Percentiles rank a stretch among this genome's conserved stretches.
Conservation (phyloP, 148 eudicot species). For the Chenopodium formosanum region DNA sequence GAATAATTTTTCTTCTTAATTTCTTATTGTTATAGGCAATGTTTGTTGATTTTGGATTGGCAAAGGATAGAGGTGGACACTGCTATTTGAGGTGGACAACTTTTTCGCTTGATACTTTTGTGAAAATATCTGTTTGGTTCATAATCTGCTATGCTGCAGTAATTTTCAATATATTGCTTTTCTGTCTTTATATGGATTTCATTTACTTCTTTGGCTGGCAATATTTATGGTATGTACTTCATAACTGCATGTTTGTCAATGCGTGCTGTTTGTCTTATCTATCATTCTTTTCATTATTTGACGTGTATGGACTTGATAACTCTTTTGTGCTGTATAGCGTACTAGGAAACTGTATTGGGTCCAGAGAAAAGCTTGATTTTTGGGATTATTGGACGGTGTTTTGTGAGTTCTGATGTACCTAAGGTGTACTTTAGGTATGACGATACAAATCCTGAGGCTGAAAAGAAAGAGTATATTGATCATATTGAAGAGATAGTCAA, state of each 20-base stretch:
- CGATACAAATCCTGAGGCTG: slow-evolving; percentile 99
- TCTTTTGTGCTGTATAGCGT: background rate
- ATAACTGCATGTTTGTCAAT: background rate
- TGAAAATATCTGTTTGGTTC: background rate
- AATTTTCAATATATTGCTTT: background rate
- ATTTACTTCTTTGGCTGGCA: background rate
- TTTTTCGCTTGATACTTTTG: background rate
- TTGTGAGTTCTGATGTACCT: slow-evolving; percentile 3
- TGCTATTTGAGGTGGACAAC: slow-evolving; percentile 76
- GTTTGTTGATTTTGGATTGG: slow-evolving; percentile 96
- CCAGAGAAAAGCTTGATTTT: background rate
- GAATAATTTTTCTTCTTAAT: slow-evolving; percentile 4
- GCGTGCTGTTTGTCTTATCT: background rate
- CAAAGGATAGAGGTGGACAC: slow-evolving; percentile 87
- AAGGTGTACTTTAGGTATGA: slow-evolving; percentile 56
- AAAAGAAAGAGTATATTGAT: slow-evolving; percentile 64
- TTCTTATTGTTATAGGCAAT: slow-evolving; percentile 58
- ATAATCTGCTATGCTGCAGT: background rate
- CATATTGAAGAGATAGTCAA: slow-evolving; percentile 61
- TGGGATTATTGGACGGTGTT: background rate
- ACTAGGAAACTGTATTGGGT: background rate
- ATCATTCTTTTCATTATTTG: background rate
- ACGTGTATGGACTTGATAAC: background rate
- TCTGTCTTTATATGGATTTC: background rate
- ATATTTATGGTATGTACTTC: background rate